Base-by-base conservation (phyloP, 495 filamentous ascomycete species). In the Penicillium salamii region DNA sequence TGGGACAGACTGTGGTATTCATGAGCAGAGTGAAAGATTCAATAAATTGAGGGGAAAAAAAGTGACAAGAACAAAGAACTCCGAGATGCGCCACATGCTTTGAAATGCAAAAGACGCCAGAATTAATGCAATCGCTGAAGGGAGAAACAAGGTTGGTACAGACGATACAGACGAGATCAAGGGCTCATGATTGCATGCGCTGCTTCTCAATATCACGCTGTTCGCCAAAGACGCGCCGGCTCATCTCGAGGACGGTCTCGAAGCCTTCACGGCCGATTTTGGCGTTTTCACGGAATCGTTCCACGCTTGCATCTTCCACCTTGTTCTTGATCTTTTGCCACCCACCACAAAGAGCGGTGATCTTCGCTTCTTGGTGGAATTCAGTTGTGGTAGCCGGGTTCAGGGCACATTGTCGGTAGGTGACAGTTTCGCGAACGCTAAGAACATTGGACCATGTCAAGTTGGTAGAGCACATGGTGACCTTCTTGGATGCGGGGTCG, bases 311-410 rank as follows among this genome's bases (percentile, higher is more conserved):
- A 54, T 96, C 89, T 71, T 98, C 93, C 57, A 98, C 90, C 66
- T 84, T 88, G 62, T 89, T 93, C 72, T 88, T 91, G 61, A 98
- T 84, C 59, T 89, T 90, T 68, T 96, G 88, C 89, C 92, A 97
- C 15, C 93, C 93, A 50, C 95, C 92, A 63, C 90, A 95, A 12
- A 97, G 74, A 1, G 93, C 93, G 2, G 89, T 96, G 62, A 98
- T 95, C 68, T 88, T 80, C 7, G 93, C 93, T 44, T 89, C 82
- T 73, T 98, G 93, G 31, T 77, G 74, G 65, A 97, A 97, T 23
- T 80, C 77, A 4, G 93, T 98, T 55, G 79, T 80, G 41, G 78
- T 74, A 28, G 72, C 70, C 5, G 72, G 67, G 8, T 63, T 60
- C 6, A 69, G 65, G 17, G 82, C 61, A 2, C 72, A 72, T 0